Conservation (phyloP, 1,139 yeast genomes). For the Candida mesenterica region DNA sequence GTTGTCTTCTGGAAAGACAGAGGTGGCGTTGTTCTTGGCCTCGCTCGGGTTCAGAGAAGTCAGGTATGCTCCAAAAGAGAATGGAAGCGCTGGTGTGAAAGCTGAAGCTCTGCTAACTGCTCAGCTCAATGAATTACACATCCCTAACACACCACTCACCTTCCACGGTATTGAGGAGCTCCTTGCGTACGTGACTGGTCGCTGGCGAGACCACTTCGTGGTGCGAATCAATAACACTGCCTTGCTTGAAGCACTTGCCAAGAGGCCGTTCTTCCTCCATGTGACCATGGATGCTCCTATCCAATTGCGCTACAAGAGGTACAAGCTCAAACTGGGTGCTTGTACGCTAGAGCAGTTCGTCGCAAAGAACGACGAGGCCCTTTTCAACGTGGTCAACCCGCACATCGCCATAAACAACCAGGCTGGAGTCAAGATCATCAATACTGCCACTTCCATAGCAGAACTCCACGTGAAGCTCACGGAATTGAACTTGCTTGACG, state of each 20-base stretch:
- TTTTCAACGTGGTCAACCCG: conserved; percentile 36
- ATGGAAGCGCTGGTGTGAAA: conserved; percentile 3
- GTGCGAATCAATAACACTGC: conserved; percentile 45
- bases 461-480: conserved; percentile 52
- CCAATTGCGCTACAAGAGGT: conserved; percentile 50
- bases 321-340: conserved; percentile 20
- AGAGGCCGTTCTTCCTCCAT: conserved; percentile 86
- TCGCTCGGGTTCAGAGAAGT: conserved; percentile 55
- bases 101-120: conserved; percentile 3
- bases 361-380: conserved; percentile 41
- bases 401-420: conserved; percentile 52
- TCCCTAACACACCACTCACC: not conserved
- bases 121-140: not conserved
- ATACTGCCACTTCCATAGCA: conserved; percentile 49
- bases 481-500: conserved; percentile 53
- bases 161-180: conserved; percentile 42
- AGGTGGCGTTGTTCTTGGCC: conserved; percentile 57
- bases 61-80: conserved; percentile 6
- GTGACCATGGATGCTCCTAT: conserved; percentile 78
- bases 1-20: conserved; percentile 65
- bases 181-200: conserved; percentile 61
- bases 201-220: conserved; percentile 69
- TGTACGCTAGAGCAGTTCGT: conserved; percentile 44
- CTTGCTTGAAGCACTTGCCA: conserved; percentile 50
- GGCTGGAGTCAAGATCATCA: conserved; percentile 62